Conservation (phyloP, 768 basidiomycete genomes). For the Trametes sanguinea region DNA sequence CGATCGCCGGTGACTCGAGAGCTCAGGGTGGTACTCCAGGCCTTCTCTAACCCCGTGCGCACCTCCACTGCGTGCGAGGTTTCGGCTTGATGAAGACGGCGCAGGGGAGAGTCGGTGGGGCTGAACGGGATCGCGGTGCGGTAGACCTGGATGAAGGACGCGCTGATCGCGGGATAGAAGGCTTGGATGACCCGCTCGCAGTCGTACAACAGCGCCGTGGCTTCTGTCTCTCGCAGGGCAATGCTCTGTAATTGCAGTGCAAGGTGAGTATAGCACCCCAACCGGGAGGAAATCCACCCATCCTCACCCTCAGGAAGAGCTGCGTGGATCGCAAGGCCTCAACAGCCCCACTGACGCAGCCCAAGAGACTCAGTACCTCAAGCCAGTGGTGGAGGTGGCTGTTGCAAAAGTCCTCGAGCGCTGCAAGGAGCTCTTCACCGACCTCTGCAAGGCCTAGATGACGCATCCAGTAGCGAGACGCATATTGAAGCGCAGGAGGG, state of each 20-base stretch:
- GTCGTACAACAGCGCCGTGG: constrained; percentile 7
- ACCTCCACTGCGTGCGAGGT: not conserved
- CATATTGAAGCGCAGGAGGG: constrained; percentile 26
- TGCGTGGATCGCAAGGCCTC: not conserved
- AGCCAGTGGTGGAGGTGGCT: constrained; percentile 28
- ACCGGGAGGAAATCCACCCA: too few relatives aligned
- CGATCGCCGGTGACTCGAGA: not conserved
- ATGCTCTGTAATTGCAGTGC: too few relatives aligned
- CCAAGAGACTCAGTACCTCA: constrained; percentile 19
- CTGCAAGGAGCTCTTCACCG: not conserved
- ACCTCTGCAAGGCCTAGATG: constrained; percentile 19
- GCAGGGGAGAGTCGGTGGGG: not conserved
- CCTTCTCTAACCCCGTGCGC: not conserved
- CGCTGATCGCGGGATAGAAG: constrained; percentile 22
- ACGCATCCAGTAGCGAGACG: constrained; percentile 13
- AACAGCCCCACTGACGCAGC: constrained; percentile 1
- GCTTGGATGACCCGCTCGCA: constrained; percentile 12
- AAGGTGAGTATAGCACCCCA: too few relatives aligned
- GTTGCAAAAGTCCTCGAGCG: constrained; percentile 13
- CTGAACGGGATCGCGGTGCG: not conserved
- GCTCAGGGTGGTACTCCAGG: not conserved
- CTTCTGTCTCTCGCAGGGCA: not conserved
- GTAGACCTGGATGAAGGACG: constrained; percentile 21
- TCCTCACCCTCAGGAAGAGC: not conserved
- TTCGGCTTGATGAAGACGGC: not conserved